These are phyloP conservation scores for Boletellus dicymbophilus DNA, from an alignment of 1,284 basidiomycete species.

Conservation along the genomic window DNA sequence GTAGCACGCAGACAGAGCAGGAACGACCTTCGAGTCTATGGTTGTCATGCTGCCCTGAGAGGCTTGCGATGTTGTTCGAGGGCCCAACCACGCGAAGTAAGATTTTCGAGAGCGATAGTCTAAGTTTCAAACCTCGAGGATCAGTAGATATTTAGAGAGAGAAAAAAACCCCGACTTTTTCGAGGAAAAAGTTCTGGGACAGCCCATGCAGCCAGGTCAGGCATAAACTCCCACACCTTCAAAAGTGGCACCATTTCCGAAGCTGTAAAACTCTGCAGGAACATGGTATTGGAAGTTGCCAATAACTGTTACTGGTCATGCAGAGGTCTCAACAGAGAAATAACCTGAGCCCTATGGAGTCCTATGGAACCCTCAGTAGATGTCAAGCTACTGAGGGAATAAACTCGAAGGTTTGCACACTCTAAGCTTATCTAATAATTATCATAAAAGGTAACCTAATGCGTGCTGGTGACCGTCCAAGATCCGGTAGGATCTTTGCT, in stretches of 20 bases:
- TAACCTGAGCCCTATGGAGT: too few relatives aligned
- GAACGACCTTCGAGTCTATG: conserved; percentile 12
- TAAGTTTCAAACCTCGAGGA: neutral
- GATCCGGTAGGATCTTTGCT: conserved; percentile 8
- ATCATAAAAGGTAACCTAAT: too few relatives aligned
- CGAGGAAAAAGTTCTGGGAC: conserved; percentile 8
- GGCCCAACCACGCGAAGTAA: conserved; percentile 20
- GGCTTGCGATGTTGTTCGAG: conserved; percentile 7
- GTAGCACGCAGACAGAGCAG: conserved; percentile 6
- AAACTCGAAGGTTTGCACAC: too few relatives aligned
- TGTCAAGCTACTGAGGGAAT: too few relatives aligned
- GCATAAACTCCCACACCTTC: conserved; percentile 14
- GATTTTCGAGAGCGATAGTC: conserved; percentile 1
- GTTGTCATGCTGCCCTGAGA: conserved; percentile 8
- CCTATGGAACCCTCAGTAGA: too few relatives aligned
- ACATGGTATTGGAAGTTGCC: too few relatives aligned
- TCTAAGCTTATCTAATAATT: too few relatives aligned
- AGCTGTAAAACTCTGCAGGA: conserved; percentile 10
- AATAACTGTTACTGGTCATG: too few relatives aligned
- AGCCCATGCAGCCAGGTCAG: conserved; percentile 13
- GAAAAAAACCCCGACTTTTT: conserved; percentile 8
- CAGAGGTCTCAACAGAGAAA: too few relatives aligned
- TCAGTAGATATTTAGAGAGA: neutral
- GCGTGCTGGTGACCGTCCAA: conserved; percentile 5
- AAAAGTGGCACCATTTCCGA: neutral